Evolutionary conservation across 352 stramenopile genomes (phyloP).

Genomic region (Plasmopara muralis): DNA sequence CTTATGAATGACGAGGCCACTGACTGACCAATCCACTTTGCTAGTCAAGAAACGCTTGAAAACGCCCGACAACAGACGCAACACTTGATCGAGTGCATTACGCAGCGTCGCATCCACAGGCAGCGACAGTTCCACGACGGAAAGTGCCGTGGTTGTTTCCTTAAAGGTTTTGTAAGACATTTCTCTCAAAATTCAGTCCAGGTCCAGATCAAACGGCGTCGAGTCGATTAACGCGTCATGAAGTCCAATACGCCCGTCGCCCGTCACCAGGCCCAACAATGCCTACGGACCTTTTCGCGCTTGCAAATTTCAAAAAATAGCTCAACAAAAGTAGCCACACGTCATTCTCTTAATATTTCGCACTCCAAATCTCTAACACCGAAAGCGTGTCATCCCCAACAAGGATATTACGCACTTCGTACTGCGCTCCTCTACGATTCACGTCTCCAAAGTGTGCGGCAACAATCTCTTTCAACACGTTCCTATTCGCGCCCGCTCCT

Average conservation of each 20-base stretch:
- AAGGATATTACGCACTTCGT: constrained; percentile 95
- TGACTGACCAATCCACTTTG: constrained; percentile 98
- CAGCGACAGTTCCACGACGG: constrained; percentile 59
- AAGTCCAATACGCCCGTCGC: constrained; percentile 93
- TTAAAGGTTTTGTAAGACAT: constrained; percentile 99
- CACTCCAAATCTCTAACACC: constrained; percentile 98
- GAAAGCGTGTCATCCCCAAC: constrained; percentile 97
- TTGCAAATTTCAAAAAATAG: constrained; percentile 94
- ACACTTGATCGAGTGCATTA: constrained; percentile 90
- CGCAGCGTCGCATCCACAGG: constrained; percentile 86
- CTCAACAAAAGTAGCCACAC: constrained; percentile 90
- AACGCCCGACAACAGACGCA: constrained; percentile 94
- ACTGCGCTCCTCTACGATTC: constrained; percentile 74
- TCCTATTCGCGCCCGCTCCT: constrained; percentile 98
- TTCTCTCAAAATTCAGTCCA: constrained; percentile 97
- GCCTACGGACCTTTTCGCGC: constrained; percentile 95
- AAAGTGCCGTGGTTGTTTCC: constrained; percentile 67
- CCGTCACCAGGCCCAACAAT: constrained; percentile 93
- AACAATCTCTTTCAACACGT: constrained; percentile 99
- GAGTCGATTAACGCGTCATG: constrained; percentile 92
- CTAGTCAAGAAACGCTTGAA: constrained; percentile 96
- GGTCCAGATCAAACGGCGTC: constrained; percentile 94
- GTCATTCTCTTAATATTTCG: constrained; percentile 99
- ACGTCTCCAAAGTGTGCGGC: constrained; percentile 88
- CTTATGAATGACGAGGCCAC: constrained; percentile 96